Base-by-base conservation (phyloP, 805 yeast genomes). In the Candida fluviatilis region DNA sequence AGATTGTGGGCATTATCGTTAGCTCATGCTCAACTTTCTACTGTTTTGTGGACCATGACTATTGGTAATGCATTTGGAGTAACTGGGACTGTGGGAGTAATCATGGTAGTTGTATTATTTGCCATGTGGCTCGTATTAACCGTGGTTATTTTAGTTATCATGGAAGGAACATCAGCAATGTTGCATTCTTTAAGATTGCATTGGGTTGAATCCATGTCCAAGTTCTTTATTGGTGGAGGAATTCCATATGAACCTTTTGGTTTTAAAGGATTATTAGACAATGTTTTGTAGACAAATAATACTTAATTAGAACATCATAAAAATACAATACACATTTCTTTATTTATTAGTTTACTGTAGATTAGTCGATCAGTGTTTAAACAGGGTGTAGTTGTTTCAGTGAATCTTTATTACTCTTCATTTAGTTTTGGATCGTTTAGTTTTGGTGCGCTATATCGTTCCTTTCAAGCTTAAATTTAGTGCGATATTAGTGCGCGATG, bases 101-200 rank as follows among this genome's bases (percentile, higher is more conserved):
- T 76, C 28, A 73, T 73, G 73, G 74, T 80, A 2, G 78, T 81
- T 14, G 56, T 76, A 18, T 59, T 83, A 38, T 83, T 82, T 62
- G 84, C 79, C 21, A 74, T 82, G 78, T 83, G 90, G 90, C 82
- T 83, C 57, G 72, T 75, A 5, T 66, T 83, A 48, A 82, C 89
- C 0, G 82, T 80, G 27, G 72, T 78, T 48, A 79, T 83, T 30
- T 64, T 83, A 54, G 89, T 83, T 34, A 67, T 80, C 35, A 83
- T 83, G 90, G 90, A 83, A 62, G 90, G 90, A 40, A 83, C 89
- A 0, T 80, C 87, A n/a, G 89, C 89, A 15, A 83, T 83, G 90
- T 66, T 83, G 52, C 90, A 83, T 57, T 76, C 85, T 12, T 70
- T 83, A 51, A 75, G 90, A 63, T 66, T 83, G 50, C 90, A 83